Evolutionary conservation across 2,329 filamentous ascomycete genomes (phyloP).

Genomic region (Hypoxylon sp.): DNA sequence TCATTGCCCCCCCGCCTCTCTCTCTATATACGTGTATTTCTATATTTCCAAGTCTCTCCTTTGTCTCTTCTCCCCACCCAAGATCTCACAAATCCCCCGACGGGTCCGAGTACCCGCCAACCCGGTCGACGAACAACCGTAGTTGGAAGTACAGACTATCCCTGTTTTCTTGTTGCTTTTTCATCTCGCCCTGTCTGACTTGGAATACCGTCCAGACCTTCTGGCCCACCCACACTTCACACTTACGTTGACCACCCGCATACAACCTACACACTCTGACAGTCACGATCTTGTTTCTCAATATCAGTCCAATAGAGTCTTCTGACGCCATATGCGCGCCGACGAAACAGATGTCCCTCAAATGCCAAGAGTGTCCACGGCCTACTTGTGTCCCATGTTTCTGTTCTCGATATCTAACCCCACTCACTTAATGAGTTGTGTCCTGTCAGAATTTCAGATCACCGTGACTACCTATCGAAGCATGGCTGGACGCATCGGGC

Average conservation of each 20-base stretch:
- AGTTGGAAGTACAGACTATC: slow-evolving; percentile 39
- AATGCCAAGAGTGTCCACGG: slow-evolving; percentile 41
- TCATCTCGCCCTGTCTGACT: slow-evolving; percentile 37
- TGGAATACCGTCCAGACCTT: slow-evolving; percentile 34
- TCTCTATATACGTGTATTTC: slow-evolving; percentile 1
- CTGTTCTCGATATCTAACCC: slow-evolving; percentile 39
- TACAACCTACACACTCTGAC: slow-evolving; percentile 39
- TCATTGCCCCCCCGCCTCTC: background rate
- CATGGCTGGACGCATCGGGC: slow-evolving; percentile 45
- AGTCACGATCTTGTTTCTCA: slow-evolving; percentile 41
- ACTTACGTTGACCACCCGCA: slow-evolving; percentile 39
- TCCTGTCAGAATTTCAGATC: slow-evolving; percentile 45
- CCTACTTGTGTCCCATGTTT: slow-evolving; percentile 43
- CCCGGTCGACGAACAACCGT: slow-evolving; percentile 41
- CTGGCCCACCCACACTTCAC: slow-evolving; percentile 39
- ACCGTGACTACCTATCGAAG: slow-evolving; percentile 42
- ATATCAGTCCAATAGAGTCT: slow-evolving; percentile 44
- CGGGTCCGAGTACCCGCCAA: slow-evolving; percentile 45
- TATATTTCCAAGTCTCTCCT: background rate
- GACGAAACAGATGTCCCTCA: slow-evolving; percentile 36
- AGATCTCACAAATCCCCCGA: slow-evolving; percentile 41
- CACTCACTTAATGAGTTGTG: slow-evolving; percentile 43
- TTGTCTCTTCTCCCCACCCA: slow-evolving; percentile 29
- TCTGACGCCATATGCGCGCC: slow-evolving; percentile 46
- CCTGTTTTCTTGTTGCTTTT: slow-evolving; percentile 42